Evolutionary conservation across 345 rosid genomes (phyloP).

Genomic region (Salix arbutifolia): DNA sequence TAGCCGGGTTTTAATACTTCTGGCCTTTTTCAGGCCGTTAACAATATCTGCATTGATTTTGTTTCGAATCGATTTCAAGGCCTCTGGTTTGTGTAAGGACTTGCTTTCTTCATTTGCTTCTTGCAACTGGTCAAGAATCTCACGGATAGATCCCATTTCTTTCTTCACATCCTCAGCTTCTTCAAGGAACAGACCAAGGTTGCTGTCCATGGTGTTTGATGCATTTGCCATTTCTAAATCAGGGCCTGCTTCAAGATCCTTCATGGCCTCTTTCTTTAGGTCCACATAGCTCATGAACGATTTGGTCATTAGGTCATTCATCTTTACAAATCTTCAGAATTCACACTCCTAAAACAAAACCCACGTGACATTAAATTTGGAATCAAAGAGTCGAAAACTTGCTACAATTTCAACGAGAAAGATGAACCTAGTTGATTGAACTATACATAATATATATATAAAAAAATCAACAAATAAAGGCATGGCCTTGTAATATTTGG

Average conservation of each 20-base stretch:
- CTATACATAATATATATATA: neutral
- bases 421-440: neutral
- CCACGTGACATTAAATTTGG: neutral
- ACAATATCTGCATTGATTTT: conserved; percentile 70
- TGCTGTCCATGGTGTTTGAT: conserved; percentile 48
- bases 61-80: conserved; percentile 54
- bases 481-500: neutral
- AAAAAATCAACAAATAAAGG: neutral
- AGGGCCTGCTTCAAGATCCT: conserved; percentile 80
- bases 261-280: conserved; percentile 86
- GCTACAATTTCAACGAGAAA: neutral
- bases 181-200: conserved; percentile 70
- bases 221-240: conserved; percentile 61
- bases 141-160: conserved; percentile 70
- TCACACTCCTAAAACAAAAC: conserved; percentile 3
- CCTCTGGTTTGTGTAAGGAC: conserved; percentile 69
- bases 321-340: conserved; percentile 24
- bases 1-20: conserved; percentile 53
- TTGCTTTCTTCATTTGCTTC: conserved; percentile 76
- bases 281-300: conserved; percentile 90
- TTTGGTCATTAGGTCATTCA: conserved; percentile 97
- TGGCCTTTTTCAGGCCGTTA: conserved; percentile 59
- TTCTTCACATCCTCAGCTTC: conserved; percentile 89
- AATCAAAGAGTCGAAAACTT: neutral
- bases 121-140: conserved; percentile 54